These are phyloP conservation scores for Phaeosphaeriaceae sp. DNA, from an alignment of 2,329 filamentous ascomycete genomes.

Conservation along the genomic window DNA sequence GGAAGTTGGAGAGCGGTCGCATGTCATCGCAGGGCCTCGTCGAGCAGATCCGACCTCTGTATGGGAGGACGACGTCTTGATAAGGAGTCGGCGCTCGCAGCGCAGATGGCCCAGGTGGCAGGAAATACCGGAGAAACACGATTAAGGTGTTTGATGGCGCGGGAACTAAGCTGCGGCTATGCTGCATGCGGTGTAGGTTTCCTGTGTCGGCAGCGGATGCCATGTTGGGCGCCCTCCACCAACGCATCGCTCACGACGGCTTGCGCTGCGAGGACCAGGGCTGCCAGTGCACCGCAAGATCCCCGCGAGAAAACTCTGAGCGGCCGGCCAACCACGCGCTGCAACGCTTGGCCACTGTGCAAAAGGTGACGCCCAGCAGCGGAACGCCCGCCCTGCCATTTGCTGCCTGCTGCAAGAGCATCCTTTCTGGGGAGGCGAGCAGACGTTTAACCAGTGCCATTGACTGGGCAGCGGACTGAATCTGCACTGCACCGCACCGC, in stretches of 20 bases:
- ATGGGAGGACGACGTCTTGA: slow-evolving; percentile 17
- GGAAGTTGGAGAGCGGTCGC: slow-evolving; percentile 11
- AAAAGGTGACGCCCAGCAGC: slow-evolving; percentile 22
- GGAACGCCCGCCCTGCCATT: slow-evolving; percentile 29
- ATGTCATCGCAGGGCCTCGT: not conserved
- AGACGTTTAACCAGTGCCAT: slow-evolving; percentile 17
- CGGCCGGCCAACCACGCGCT: slow-evolving; percentile 28
- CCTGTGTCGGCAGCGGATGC: slow-evolving; percentile 26
- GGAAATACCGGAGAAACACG: slow-evolving; percentile 47
- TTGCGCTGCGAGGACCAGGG: slow-evolving; percentile 11
- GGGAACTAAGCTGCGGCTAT: slow-evolving; percentile 26
- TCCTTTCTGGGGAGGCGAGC: slow-evolving; percentile 23
- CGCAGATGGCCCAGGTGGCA: slow-evolving; percentile 10
- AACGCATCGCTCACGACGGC: slow-evolving; percentile 15
- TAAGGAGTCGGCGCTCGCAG: slow-evolving; percentile 13
- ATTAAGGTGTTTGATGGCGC: slow-evolving; percentile 23
- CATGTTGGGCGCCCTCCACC: slow-evolving; percentile 25
- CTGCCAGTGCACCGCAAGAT: slow-evolving; percentile 15
- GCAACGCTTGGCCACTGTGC: slow-evolving; percentile 18
- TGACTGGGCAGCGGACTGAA: not conserved
- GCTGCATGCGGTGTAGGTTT: slow-evolving; percentile 15
- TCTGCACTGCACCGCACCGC: not conserved
- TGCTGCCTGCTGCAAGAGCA: slow-evolving; percentile 19
- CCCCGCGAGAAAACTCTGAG: slow-evolving; percentile 40
- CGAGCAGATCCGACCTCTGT: slow-evolving; percentile 4